Evolutionary conservation across 805 yeast species (phyloP).

Genomic region (Clavispora fructus): DNA sequence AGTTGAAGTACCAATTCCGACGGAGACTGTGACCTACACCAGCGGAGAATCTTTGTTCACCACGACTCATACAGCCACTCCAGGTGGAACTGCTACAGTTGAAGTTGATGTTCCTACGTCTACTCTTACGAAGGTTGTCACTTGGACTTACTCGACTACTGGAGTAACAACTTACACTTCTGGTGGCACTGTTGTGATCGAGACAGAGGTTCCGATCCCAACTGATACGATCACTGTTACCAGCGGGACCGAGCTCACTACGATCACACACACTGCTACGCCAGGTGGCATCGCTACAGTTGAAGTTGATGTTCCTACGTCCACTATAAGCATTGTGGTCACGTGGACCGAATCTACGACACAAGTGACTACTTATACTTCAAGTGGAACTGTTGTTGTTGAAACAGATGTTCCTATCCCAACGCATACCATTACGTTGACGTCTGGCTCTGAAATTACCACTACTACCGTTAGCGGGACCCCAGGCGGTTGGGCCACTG

Average conservation of each 20-base stretch:
- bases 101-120: constrained; percentile 9
- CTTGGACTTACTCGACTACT: constrained; percentile 6
- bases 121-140: constrained; percentile 3
- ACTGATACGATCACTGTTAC: no score
- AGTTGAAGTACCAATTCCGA: constrained; percentile 1
- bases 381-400: constrained; percentile 19
- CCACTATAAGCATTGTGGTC: not conserved
- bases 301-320: constrained; percentile 2
- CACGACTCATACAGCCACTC: not conserved
- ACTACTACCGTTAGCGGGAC: constrained; percentile 6
- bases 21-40: constrained; percentile 8
- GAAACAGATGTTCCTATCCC: constrained; percentile 16
- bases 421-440: constrained; percentile 2
- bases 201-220: no score
- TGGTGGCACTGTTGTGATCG: not conserved
- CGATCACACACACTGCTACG: no score
- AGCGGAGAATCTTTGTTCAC: not conserved
- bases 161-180: not conserved
- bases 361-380: constrained; percentile 10
- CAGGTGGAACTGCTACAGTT: constrained; percentile 3
- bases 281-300: no score
- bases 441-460: constrained; percentile 1
- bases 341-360: constrained; percentile 3
- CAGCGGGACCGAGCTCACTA: no score
- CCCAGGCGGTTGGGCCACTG: no score